Percentiles rank a stretch among this genome's conserved stretches.
phyloP scores from a whole-genome alignment of 1,139 yeast species.

The Chernovozyma aurita region DNA sequence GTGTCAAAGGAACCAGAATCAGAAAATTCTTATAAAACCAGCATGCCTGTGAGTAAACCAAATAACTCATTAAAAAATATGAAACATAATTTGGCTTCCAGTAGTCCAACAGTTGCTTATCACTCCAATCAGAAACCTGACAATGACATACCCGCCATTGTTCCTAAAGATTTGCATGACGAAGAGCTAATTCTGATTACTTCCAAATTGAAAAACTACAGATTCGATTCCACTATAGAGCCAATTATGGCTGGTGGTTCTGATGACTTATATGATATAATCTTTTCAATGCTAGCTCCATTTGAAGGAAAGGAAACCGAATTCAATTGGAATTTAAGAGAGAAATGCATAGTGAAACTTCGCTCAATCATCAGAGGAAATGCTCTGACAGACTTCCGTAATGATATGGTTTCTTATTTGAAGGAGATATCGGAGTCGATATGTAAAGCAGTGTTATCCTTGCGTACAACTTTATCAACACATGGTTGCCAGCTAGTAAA shows the following conservation, averaged over 20 bases:
- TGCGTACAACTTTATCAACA: conserved; percentile 78
- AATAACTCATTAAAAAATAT: background rate
- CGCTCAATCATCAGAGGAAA: conserved; percentile 64
- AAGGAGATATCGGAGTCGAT: conserved; percentile 54
- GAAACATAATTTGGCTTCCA: background rate
- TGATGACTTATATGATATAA: conserved; percentile 15
- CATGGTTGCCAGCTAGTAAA: conserved; percentile 78
- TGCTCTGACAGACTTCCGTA: conserved; percentile 28
- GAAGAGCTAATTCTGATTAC: conserved; percentile 14
- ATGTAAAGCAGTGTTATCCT: conserved; percentile 62
- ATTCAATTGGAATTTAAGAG: conserved; percentile 78
- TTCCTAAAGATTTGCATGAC: background rate
- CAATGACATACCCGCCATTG: background rate
- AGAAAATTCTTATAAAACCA: background rate
- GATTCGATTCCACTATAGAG: conserved; percentile 21
- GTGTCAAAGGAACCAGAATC: background rate
- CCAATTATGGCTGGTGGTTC: conserved; percentile 14
- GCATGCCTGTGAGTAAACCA: background rate
- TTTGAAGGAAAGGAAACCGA: conserved; percentile 88
- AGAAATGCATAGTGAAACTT: conserved; percentile 51
- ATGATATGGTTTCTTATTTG: conserved; percentile 41
- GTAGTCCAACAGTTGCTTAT: background rate
- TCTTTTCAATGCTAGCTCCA: conserved; percentile 19
- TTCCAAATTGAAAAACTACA: conserved; percentile 19
- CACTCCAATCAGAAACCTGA: background rate